Base-by-base conservation (phyloP, 257 asterid species). In the Rhazya stricta region DNA sequence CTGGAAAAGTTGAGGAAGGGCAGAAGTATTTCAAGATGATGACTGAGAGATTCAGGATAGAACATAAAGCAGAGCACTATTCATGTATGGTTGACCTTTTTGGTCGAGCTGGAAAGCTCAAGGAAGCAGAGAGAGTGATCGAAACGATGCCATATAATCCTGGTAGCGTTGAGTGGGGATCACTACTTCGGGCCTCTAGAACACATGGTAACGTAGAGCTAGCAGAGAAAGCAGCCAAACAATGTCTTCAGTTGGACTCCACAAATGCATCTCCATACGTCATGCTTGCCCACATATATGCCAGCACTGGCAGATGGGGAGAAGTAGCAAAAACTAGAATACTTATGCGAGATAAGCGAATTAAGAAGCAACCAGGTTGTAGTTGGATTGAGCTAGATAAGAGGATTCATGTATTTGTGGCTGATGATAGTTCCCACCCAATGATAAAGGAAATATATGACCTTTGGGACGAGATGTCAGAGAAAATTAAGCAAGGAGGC, bases 1-100 rank as follows among this genome's bases (percentile, higher is more conserved):
- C 93, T 0, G 95, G 95, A 54, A 85, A 83, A 81, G 91, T 89
- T 56, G 93, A 86, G 76, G 92, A 92, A 79, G 97, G 91, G 32
- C 45, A 84, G 71, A 83, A 77, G 50, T 87, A 86, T 76, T 90
- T 92, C 68, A 18, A 60, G 25, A 69, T 83, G 81, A 90, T 92
- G 97, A 83, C 79, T 11, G 89, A 83, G 51, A 77, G 71, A 69
- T 90, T 86, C 63, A 69, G 79, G 60, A 86, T 90, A 39, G 83
- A 86, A 78, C 88, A 93, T 11, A 89, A 88, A 72, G 77, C 76
- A 9, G 91, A 86, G 72, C 97, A 91, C 53, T 91, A 88, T 62
- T 74, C 89, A 3, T 91, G 97, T 82, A 91, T 88, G 91, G 76
- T 91, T 67, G 96, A 90, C 79, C 91, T 90, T 73, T 76, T 88